Base-by-base conservation (phyloP, 2,329 filamentous ascomycete species). In the Aspergillus candidus region DNA sequence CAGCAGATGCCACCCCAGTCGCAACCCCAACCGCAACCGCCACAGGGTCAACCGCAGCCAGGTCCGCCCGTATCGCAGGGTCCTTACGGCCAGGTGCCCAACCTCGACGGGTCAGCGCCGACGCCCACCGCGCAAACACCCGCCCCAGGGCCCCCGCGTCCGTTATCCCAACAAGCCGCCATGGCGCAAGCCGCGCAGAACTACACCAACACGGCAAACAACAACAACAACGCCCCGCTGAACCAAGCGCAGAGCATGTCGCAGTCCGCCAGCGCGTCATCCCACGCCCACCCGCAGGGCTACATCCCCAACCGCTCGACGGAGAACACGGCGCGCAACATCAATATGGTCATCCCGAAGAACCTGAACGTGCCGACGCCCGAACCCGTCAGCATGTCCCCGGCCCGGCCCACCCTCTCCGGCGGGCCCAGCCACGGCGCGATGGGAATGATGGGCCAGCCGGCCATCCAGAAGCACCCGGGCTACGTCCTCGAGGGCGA, bases 401-500 rank as follows among this genome's bases (percentile, higher is more conserved):
- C 71, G 61, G 79, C 70, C 10, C 83, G 93, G 6, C 93, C 93
- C n/a, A 94, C 91, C 0, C 78, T 93, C 59, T 83, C 82, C 13
- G 85, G 85, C 39, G 89, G 89, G 15, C 77, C 81, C 13, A 83
- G 80, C 41, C 86, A 86, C 50, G 82, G 82, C 6, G 78, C 85
- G 1, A 85, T 85, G 41, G 89, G 89, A 41, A 83, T 93, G 39
- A 86, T 96, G 77, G 83, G 84, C 40, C 89, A 95, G 59, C 90
- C 93, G 0, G 87, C 88, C 2, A 78, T 97, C 48, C 74, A 83
- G 43, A 90, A 89, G 60, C 80, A 88, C 35, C 88, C 89, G 0
- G 81, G 83, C 0, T 94, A 88, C 65, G 86, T 88, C 44, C 82
- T 96, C 46, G 91, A 97, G 63, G 87, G 88, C 27, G 90, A 95